Evolutionary conservation across 768 basidiomycete genomes (phyloP), one percentile per base, ranked within the genome.

Genomic region (Phylloporus sp.): DNA sequence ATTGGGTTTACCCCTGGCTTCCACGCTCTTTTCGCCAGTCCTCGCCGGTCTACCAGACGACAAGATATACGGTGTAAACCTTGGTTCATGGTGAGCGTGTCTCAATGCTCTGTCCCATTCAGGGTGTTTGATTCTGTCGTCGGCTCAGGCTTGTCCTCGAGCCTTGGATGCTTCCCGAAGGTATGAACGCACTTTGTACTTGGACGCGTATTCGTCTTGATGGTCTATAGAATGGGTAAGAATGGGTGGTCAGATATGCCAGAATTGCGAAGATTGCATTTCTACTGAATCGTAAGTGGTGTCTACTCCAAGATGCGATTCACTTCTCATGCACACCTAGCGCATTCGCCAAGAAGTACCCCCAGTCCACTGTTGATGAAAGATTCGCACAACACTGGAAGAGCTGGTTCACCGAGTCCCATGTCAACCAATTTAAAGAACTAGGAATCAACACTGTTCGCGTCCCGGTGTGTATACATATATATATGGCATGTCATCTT

Each of bases 121-220:
- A 11, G 28, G 13, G 13, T 31, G 28, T 29, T 54, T 32, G 43
- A 54, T 55, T 34, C 43, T 23, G 38, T 43, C 20, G 43, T 43
- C 36, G 55, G 7, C 45, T n/a, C 49, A 89, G 88, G 88, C 75
- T 91, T 45, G 67, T 91, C 0, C 65, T 88, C 6, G 88, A 91
- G 60, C 59, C 86, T n/a, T 91, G 88, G 88, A 91, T 91, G 88
- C 73, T 88, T 36, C 87, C 86, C 9, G 70, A 75, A 65, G 84
- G 84, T 84, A 53, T 10, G 48, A 11, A 1, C 16, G 0, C 6
- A 6, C n/a, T 10, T 32, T 31, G 24, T 6, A 6, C 4, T 35
- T 12, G 18, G 18, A 4, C 11, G 1, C 42, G n/a, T 4, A 1
- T 36, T 34, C 32, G 0, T 49, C 45, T 43, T 45, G 54, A 57